These are phyloP conservation scores for Wilhelminamyces savonicus DNA, from an alignment of 805 yeast species.

Conservation along the genomic window DNA sequence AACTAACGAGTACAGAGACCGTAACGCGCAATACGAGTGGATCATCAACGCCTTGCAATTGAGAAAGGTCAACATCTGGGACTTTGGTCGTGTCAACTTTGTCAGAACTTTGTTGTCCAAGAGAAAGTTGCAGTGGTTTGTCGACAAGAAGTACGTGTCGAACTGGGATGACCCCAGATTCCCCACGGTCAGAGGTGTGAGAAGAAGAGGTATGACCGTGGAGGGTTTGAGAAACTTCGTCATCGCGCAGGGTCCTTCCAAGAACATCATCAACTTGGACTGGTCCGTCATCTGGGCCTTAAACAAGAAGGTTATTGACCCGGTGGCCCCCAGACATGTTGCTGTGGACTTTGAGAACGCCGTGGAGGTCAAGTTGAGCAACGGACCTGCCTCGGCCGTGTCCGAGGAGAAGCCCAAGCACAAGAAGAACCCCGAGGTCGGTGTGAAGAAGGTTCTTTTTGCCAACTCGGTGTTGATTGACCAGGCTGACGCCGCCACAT, in stretches of 20 bases:
- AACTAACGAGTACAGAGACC: conserved; percentile 97
- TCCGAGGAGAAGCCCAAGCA: conserved; percentile 82
- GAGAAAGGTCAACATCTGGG: conserved; percentile 96
- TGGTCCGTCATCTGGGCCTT: conserved; percentile 98
- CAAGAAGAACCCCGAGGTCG: conserved; percentile 90
- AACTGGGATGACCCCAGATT: conserved; percentile 99
- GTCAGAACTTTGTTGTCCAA: conserved; percentile 92
- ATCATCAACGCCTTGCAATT: conserved; percentile 72
- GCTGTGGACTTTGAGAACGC: conserved; percentile 63
- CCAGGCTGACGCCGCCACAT: conserved; percentile 70
- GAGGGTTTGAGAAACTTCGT: conserved; percentile 95
- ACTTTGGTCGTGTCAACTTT: conserved; percentile 94
- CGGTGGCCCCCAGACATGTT: conserved; percentile 92
- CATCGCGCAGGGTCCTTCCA: conserved; percentile 95
- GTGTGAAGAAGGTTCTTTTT: conserved; percentile 71
- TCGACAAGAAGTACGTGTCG: conserved; percentile 77
- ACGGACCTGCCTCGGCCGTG: conserved; percentile 60
- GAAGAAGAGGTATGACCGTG: conserved; percentile 99
- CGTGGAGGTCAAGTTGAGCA: conserved; percentile 60
- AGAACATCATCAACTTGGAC: conserved; percentile 92
- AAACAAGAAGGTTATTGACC: conserved; percentile 95
- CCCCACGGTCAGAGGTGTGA: conserved; percentile 99
- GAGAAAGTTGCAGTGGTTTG: conserved; percentile 99
- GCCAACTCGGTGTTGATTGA: conserved; percentile 65
- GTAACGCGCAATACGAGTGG: conserved; percentile 98